Evolutionary conservation across 2,329 filamentous ascomycete genomes (phyloP).

Genomic region (Penicillium palitans): DNA sequence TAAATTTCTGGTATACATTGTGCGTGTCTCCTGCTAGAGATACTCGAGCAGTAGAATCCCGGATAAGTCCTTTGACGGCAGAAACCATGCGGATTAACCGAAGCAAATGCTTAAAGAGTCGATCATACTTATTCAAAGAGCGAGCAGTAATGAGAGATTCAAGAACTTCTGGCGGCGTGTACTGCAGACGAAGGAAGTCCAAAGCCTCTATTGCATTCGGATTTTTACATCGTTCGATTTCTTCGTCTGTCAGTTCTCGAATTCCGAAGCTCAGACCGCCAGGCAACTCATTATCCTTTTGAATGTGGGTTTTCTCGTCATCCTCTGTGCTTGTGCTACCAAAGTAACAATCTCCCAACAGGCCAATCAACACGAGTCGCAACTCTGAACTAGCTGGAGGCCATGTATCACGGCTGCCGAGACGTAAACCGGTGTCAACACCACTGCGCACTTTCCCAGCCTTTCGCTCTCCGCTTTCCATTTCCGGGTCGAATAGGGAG

Average conservation of each 20-base stretch:
- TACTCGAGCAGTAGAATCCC: conserved; percentile 50
- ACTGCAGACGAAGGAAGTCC: conserved; percentile 89
- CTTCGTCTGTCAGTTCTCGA: conserved; percentile 72
- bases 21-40: conserved; percentile 37
- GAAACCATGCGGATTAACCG: conserved; percentile 77
- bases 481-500: conserved; percentile 79
- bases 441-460: conserved; percentile 68
- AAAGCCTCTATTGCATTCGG: conserved; percentile 79
- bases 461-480: conserved; percentile 74
- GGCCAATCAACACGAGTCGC: conserved; percentile 81
- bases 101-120: conserved; percentile 76
- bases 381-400: conserved; percentile 92
- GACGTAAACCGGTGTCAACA: conserved; percentile 74
- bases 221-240: conserved; percentile 81
- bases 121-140: conserved; percentile 77
- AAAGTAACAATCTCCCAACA: conserved; percentile 73
- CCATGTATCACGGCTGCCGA: conserved; percentile 82
- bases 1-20: conserved; percentile 60
- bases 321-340: conserved; percentile 26
- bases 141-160: conserved; percentile 69
- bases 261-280: conserved; percentile 80
- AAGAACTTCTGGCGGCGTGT: conserved; percentile 72
- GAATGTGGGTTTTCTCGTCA: conserved; percentile 24
- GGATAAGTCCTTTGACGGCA: conserved; percentile 66
- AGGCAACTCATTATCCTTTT: conserved; percentile 52